Evolutionary conservation across 805 yeast species (phyloP), one percentile per base, ranked within the genome.

Genomic region (Limtongia smithiae): DNA sequence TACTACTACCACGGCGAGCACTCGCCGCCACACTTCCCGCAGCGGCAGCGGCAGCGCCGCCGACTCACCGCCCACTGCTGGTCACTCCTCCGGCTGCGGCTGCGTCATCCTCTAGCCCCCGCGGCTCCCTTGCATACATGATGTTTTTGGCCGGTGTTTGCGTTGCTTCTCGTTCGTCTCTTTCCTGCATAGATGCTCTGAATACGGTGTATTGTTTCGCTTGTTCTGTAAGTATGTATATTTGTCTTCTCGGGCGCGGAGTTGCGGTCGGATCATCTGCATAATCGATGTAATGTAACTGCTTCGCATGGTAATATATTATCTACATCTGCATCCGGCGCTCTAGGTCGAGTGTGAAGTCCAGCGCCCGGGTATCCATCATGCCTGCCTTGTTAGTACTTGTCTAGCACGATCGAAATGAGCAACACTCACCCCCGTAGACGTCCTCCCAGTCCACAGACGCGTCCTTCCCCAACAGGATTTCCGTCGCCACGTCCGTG

Each of bases 371-470:
- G 15, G 30, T 21, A 3, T 54, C 58, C 18, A 15, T 14, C 39
- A 46, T 41, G n/a, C 58, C 58, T 54, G 28, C 20, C 4, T 8
- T 6, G 6, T 12, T 27, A 11, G n/a, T 5, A 7, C 20, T 28
- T 24, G 25, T 22, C 17, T 18, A 17, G 7, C 35, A 36, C n/a
- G 12, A 22, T 22, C 17, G n/a, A 31, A 2, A 28, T 32, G 12
- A 22, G 15, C 24, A 20, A n/a, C 17, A 15, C 49, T 17, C 41
- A 54, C 58, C 58, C 32, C 56, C 57, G 31, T 56, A 90, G 18
- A 91, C 76, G 62, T 93, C 97, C 62, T 93, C 97, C 97, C 97
- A 91, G 61, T 87, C 96, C 36, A 91, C 71, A 14, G 79, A 68
- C 18, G 82, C 68, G 51, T 93, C 97, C 62, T 78, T 82, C 70